phyloP scores from a whole-genome alignment of 176 grass and related monocot genomes.

The Zea luxurians region DNA sequence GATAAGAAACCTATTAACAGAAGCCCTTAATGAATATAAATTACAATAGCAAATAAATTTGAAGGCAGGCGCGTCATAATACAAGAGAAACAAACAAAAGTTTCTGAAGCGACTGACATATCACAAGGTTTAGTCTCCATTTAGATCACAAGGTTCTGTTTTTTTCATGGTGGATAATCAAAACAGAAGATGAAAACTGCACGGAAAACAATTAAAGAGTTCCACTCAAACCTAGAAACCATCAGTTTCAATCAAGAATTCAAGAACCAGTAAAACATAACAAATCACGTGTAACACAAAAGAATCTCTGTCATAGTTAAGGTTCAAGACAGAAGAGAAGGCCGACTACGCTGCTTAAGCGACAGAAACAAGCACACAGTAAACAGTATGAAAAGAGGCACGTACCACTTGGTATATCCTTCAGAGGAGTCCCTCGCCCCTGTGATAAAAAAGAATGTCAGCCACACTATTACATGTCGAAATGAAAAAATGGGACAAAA shows the following conservation, averaged over 20 bases:
- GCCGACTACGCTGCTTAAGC: not conserved
- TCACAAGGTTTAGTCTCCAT: not conserved
- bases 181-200: constrained; percentile 18
- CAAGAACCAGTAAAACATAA: constrained; percentile 22
- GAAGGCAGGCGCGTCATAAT: constrained; percentile 10
- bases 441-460: constrained; percentile 38
- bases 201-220: not conserved
- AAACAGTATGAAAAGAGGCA: constrained; percentile 14
- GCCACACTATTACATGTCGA: constrained; percentile 24
- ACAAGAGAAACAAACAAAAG: constrained; percentile 13
- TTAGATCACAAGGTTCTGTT: not conserved
- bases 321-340: not conserved
- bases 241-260: constrained; percentile 22
- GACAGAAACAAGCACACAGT: constrained; percentile 14
- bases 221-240: not conserved
- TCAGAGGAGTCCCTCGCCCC: constrained; percentile 92
- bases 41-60: constrained; percentile 11
- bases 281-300: constrained; percentile 4
- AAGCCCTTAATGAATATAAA: not conserved
- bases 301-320: constrained; percentile 11
- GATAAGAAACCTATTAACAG: constrained; percentile 7
- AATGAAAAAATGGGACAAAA: constrained; percentile 13
- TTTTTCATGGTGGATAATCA: not conserved
- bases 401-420: constrained; percentile 91
- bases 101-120: not conserved